Conservation (phyloP, 1,284 basidiomycete species). For the Singerocomus inundabilis region DNA sequence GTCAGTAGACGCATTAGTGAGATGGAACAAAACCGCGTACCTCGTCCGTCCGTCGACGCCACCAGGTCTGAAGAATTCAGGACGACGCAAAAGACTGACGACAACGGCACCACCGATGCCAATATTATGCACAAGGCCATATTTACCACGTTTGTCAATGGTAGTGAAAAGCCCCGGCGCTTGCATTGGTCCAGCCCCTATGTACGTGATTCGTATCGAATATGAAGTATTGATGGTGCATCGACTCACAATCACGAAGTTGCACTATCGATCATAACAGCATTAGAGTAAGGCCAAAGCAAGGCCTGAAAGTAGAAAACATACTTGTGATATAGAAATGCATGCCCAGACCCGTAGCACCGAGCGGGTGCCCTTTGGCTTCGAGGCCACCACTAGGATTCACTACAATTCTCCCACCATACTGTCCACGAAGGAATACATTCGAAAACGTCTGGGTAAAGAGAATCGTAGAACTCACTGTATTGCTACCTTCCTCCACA, state of each 20-base stretch:
- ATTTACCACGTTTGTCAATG: constrained; percentile 68
- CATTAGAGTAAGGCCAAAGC: neutral
- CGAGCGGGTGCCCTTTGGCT: constrained; percentile 83
- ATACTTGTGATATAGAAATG: constrained; percentile 82
- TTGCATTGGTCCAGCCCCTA: constrained; percentile 83
- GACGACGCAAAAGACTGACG: constrained; percentile 70
- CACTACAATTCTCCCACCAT: constrained; percentile 84
- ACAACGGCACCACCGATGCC: constrained; percentile 80
- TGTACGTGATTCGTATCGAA: constrained; percentile 2
- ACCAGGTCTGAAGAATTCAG: constrained; percentile 66
- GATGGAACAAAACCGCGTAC: constrained; percentile 34
- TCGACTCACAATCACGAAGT: constrained; percentile 60
- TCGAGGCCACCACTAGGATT: constrained; percentile 87
- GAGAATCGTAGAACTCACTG: constrained; percentile 43
- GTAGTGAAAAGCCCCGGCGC: constrained; percentile 65
- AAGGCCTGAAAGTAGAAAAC: constrained; percentile 28
- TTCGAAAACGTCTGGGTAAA: neutral
- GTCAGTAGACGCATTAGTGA: constrained; percentile 1
- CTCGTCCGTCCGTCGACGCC: constrained; percentile 65
- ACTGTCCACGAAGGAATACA: constrained; percentile 38
- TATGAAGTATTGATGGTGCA: neutral
- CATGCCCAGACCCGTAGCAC: constrained; percentile 86
- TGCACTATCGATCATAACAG: constrained; percentile 51
- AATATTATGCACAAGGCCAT: constrained; percentile 81
- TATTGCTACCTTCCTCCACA: constrained; percentile 78